These are phyloP conservation scores for Talaromyces marneffei DNA, from an alignment of 2,329 filamentous ascomycete species.

Conservation along the genomic window DNA sequence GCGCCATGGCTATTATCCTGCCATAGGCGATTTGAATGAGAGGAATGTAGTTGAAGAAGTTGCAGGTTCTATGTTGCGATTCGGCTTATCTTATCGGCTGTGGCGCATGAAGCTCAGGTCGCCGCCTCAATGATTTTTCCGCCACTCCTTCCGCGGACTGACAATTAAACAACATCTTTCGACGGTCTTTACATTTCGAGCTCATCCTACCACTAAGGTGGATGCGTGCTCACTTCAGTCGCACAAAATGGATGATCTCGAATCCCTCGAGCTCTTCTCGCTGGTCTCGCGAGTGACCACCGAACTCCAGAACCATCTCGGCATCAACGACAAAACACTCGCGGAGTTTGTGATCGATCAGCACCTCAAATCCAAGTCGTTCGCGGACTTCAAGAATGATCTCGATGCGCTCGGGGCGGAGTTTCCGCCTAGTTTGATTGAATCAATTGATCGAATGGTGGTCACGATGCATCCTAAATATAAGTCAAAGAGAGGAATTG, in stretches of 20 bases:
- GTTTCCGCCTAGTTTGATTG: constrained; percentile 78
- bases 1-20: background rate
- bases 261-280: constrained; percentile 85
- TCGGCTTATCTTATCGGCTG: constrained; percentile 15
- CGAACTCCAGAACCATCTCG: constrained; percentile 89
- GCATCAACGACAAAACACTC: constrained; percentile 86
- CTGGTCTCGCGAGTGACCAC: constrained; percentile 92
- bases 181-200: background rate
- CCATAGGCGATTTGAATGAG: background rate
- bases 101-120: constrained; percentile 4
- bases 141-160: constrained; percentile 6
- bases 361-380: constrained; percentile 65
- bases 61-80: background rate
- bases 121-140: constrained; percentile 12
- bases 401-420: constrained; percentile 72
- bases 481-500: constrained; percentile 51
- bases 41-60: background rate
- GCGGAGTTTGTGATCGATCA: constrained; percentile 95
- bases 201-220: constrained; percentile 6
- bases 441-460: constrained; percentile 85
- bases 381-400: constrained; percentile 68
- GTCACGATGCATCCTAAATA: constrained; percentile 86
- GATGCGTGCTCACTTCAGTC: background rate
- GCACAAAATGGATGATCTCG: constrained; percentile 75
- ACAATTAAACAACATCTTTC: background rate